Evolutionary conservation across 2,329 filamentous ascomycete species (phyloP).

Genomic region (Monosporascus cannonballus): DNA sequence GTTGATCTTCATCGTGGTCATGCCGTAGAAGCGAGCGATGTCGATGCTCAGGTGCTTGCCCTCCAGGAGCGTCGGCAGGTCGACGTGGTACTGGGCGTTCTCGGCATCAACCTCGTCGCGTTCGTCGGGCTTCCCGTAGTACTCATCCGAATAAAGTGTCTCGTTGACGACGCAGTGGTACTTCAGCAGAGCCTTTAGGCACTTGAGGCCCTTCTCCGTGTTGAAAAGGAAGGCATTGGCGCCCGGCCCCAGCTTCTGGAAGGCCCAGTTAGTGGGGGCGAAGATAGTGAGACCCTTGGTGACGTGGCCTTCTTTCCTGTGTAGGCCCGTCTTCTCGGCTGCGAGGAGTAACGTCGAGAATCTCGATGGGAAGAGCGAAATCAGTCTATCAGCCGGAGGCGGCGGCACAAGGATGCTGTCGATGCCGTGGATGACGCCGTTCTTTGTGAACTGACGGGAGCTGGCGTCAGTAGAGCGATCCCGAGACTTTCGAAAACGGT

Average conservation of each 20-base stretch:
- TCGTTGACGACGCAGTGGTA: conserved; percentile 29
- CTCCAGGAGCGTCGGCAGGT: conserved; percentile 66
- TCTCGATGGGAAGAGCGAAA: conserved; percentile 62
- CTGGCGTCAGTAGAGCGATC: conserved; percentile 1
- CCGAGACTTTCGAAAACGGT: not conserved
- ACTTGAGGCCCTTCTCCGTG: conserved; percentile 64
- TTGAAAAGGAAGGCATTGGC: conserved; percentile 83
- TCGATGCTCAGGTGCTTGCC: conserved; percentile 65
- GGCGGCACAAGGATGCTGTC: conserved; percentile 73
- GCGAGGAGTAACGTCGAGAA: conserved; percentile 78
- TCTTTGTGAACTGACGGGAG: conserved; percentile 54
- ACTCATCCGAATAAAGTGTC: conserved; percentile 68
- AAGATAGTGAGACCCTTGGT: conserved; percentile 69
- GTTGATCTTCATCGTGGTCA: conserved; percentile 70
- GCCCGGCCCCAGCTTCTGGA: conserved; percentile 62
- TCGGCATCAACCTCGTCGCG: conserved; percentile 23
- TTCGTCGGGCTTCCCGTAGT: conserved; percentile 47
- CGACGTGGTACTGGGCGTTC: conserved; percentile 53
- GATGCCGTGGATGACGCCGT: conserved; percentile 76
- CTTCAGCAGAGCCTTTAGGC: conserved; percentile 61
- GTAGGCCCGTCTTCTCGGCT: conserved; percentile 67
- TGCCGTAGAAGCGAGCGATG: conserved; percentile 60
- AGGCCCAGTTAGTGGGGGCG: conserved; percentile 76
- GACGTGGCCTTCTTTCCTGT: conserved; percentile 19
- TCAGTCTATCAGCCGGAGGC: conserved; percentile 43